Conservation (phyloP, 2,329 filamentous ascomycete species). For the Diaporthe caulivora region DNA sequence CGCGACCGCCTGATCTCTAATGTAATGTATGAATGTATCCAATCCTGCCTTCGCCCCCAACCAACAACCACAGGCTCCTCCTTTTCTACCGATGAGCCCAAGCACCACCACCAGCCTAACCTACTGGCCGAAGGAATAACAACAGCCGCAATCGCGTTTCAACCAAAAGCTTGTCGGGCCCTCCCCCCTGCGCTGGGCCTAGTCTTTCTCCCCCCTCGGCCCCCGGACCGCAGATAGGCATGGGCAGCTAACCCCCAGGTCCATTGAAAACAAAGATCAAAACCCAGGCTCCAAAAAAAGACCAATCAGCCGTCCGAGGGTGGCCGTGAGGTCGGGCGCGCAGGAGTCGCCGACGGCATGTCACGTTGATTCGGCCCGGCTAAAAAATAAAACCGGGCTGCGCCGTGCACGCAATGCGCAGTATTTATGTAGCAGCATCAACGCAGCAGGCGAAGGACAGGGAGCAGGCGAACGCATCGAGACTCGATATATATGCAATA, state of each 20-base stretch:
- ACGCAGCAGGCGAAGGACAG: not conserved
- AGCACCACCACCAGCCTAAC: no score
- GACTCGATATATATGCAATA: not conserved
- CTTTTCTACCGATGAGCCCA: no score
- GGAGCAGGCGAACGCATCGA: not conserved
- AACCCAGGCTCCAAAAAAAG: not conserved
- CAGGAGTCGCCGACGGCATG: conserved; percentile 8
- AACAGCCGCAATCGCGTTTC: conserved; percentile 24
- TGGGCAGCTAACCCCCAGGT: not conserved
- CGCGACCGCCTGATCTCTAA: not conserved
- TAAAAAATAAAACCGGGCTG: not conserved
- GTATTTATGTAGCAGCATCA: not conserved
- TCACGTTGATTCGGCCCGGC: conserved; percentile 23
- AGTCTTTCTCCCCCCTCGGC: not conserved
- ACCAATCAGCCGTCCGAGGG: not conserved
- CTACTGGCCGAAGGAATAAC: not conserved
- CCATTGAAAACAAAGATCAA: not conserved
- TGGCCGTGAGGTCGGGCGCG: not conserved
- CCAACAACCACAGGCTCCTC: not conserved
- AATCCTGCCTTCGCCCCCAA: not conserved
- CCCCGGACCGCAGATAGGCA: not conserved
- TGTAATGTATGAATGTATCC: no score
- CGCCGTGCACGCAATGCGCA: conserved; percentile 2
- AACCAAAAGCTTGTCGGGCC: conserved; percentile 26
- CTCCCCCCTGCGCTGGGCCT: conserved; percentile 13